Conservation (phyloP, 139 green algal genomes). For the Chlorella vulgaris region DNA sequence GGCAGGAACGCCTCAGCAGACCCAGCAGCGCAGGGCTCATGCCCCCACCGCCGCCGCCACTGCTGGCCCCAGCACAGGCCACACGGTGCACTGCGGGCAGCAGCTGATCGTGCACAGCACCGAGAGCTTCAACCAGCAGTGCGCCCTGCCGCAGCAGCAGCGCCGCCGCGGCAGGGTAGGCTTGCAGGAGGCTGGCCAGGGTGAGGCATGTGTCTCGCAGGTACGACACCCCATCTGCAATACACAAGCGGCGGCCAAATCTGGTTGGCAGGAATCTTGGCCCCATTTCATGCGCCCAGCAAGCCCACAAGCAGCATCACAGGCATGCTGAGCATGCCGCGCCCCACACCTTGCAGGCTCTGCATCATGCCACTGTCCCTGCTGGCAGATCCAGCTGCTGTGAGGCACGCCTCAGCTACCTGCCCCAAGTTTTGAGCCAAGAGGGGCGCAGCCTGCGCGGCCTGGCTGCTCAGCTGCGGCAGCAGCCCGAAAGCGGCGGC, state of each 20-base stretch:
- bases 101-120: slow-evolving; percentile 36
- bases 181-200: slow-evolving; percentile 62
- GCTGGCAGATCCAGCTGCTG: not conserved
- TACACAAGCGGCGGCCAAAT: not conserved
- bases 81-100: slow-evolving; percentile 18
- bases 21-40: slow-evolving; percentile 39
- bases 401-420: slow-evolving; percentile 41
- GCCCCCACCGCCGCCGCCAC: slow-evolving; percentile 26
- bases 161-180: slow-evolving; percentile 44
- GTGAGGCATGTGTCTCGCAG: slow-evolving; percentile 67
- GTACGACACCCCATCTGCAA: slow-evolving; percentile 73
- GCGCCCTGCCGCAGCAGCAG: slow-evolving; percentile 50
- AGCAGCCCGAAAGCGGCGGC: slow-evolving; percentile 54
- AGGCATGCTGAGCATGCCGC: not conserved
- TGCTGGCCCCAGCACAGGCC: slow-evolving; percentile 6
- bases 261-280: not conserved
- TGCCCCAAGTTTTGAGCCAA: slow-evolving; percentile 65
- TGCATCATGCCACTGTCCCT: slow-evolving; percentile 1
- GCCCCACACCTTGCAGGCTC: slow-evolving; percentile 43
- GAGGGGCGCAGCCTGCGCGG: slow-evolving; percentile 33
- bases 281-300: no score
- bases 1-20: not conserved
- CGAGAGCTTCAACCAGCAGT: slow-evolving; percentile 22
- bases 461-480: slow-evolving; percentile 60
- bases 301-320: not conserved